Evolutionary conservation across 1,284 basidiomycete genomes (phyloP).

Genomic region (Pascua sp.): DNA sequence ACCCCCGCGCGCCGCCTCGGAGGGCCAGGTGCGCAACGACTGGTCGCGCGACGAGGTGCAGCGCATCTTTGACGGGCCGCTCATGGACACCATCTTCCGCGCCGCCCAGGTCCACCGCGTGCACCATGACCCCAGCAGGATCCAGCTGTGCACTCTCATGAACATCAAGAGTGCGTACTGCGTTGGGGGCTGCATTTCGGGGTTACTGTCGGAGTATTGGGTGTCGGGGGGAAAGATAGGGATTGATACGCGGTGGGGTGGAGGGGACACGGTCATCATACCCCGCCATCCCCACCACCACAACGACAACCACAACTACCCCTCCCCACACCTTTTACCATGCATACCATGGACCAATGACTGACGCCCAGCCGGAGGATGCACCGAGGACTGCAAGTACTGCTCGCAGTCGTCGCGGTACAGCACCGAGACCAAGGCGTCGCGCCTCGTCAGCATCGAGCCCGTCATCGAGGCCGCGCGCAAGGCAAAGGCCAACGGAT

Average conservation of each 20-base stretch:
- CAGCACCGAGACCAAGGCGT: conserved; percentile 83
- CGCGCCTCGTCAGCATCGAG: conserved; percentile 82
- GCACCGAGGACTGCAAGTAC: conserved; percentile 96
- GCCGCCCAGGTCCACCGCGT: conserved; percentile 73
- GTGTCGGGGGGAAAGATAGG: not conserved
- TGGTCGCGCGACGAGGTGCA: conserved; percentile 52
- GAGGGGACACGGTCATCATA: too few species aligned
- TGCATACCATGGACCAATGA: not conserved
- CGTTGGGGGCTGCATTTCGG: not conserved
- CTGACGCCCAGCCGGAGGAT: conserved; percentile 71
- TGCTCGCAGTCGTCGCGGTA: conserved; percentile 95
- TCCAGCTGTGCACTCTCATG: conserved; percentile 96
- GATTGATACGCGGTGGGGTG: too few species aligned
- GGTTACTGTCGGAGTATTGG: not conserved
- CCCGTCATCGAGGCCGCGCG: conserved; percentile 87
- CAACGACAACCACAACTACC: not conserved
- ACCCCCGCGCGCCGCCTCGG: conserved; percentile 13
- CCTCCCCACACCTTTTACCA: not conserved
- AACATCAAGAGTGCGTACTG: conserved; percentile 90
- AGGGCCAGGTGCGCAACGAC: conserved; percentile 40
- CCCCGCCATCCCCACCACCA: not conserved
- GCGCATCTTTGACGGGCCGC: conserved; percentile 57
- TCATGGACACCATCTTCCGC: conserved; percentile 81
- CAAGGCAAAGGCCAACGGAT: conserved; percentile 91
- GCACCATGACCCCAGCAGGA: conserved; percentile 80